Base-by-base conservation (phyloP, 164 flowering plant genomes). In the Aristolochia contorta region DNA sequence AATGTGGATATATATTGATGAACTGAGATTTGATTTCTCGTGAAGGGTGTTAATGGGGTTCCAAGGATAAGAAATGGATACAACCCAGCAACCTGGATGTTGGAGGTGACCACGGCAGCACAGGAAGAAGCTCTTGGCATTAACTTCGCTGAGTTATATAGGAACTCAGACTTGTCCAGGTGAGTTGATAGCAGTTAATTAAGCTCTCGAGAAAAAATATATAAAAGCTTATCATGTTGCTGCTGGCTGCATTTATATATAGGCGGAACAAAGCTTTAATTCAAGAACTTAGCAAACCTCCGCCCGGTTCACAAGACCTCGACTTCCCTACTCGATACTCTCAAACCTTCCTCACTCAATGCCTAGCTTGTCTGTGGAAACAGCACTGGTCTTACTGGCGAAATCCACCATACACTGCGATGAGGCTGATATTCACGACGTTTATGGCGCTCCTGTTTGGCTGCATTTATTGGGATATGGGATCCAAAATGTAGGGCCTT, bases 301-400 rank as follows among this genome's bases (percentile, higher is more conserved):
- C 77, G 41, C 74, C 77, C 1, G 70, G 67, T 46, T 69, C 83
- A 24, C 67, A 72, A 49, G 87, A 80, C 27, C 75, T 82, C 13
- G 56, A 68, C 69, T 80, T 78, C 64, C 63, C 76, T 6, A 74
- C 79, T 41, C 71, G 66, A 24, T 78, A 70, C 47, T 65, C 84
- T 14, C 82, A 75, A 21, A 60, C 87, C 14, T 78, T 79, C 67
- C 21, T 67, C 57, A 65, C 53, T 4, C 87, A 82, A 41, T 82
- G 79, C 71, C 20, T 60, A 20, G 84, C 84, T 16, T 82, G 87
- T 75, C 64, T 82, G n/a, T 82, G 81, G 81, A 82, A 82, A 65
- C 83, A 75, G 47, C 69, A 71, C 30, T 30, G 61, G 69, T 74
- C 84, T 20, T 80, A 80, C 60, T 80, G 81, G 87, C 74, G 81